Conservation (phyloP, 2,329 filamentous ascomycete species). For the Exophiala dermatitidis region DNA sequence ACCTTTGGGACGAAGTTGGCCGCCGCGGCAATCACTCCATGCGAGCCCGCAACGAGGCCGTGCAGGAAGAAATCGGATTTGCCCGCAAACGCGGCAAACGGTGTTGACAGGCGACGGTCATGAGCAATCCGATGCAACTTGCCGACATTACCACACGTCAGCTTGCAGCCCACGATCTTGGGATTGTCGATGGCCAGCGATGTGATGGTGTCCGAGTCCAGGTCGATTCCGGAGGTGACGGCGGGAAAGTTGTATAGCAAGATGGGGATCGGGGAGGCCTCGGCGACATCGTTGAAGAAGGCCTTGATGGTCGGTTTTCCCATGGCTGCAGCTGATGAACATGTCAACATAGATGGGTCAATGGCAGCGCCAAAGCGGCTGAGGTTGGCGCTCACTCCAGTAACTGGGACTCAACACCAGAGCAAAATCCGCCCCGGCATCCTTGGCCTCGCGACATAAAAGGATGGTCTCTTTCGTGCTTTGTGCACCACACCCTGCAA, state of each 20-base stretch:
- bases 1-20: conserved; percentile 50
- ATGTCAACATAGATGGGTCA: no score
- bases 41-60: conserved; percentile 46
- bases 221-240: conserved; percentile 60
- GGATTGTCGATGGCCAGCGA: conserved; percentile 44
- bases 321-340: no score
- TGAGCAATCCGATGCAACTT: conserved; percentile 52
- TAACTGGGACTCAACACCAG: conserved; percentile 57
- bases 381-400: conserved; percentile 55
- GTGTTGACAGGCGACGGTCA: conserved; percentile 43
- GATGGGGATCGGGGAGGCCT: conserved; percentile 47
- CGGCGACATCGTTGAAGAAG: conserved; percentile 54
- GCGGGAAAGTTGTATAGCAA: conserved; percentile 62
- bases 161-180: conserved; percentile 57
- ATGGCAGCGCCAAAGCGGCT: no score
- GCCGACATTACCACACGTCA: conserved; percentile 56
- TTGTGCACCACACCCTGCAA: conserved; percentile 57
- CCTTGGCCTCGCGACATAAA: conserved; percentile 51
- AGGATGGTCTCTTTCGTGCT: conserved; percentile 57
- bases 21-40: conserved; percentile 51
- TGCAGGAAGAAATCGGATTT: conserved; percentile 63
- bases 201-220: conserved; percentile 57
- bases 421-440: conserved; percentile 54
- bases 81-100: conserved; percentile 63
- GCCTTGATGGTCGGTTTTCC: no score